Conservation (phyloP, 768 basidiomycete species). For the Suillus discolor region DNA sequence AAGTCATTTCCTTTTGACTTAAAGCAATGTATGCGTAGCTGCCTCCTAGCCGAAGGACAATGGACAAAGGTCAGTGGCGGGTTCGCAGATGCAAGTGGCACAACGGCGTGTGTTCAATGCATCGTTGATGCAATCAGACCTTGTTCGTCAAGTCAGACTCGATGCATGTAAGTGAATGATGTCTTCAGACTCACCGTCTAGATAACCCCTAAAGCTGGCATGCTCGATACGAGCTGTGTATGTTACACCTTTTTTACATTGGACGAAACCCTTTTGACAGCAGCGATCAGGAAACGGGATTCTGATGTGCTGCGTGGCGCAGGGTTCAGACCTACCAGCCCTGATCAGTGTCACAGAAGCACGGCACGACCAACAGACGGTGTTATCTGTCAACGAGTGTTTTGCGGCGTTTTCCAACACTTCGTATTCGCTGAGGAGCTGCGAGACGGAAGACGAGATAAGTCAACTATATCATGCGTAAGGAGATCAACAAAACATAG, state of each 20-base stretch:
- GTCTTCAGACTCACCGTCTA: background rate
- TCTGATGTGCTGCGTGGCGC: background rate
- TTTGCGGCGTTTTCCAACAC: background rate
- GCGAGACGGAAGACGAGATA: background rate
- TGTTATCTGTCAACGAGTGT: background rate
- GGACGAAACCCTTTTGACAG: background rate
- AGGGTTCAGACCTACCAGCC: background rate
- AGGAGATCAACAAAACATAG: background rate
- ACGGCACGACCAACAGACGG: background rate
- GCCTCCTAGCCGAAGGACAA: background rate
- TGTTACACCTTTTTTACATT: background rate
- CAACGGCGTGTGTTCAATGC: background rate
- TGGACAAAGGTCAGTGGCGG: background rate
- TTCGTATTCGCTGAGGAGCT: background rate
- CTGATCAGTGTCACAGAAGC: constrained; percentile 1
- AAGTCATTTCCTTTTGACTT: background rate
- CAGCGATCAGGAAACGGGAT: background rate
- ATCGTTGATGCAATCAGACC: background rate
- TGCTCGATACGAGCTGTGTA: background rate
- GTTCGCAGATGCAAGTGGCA: background rate
- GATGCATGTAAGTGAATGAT: background rate
- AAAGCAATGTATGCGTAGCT: background rate
- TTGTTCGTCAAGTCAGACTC: background rate
- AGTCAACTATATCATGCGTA: background rate
- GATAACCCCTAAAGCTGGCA: background rate